Base-by-base conservation (phyloP, 495 filamentous ascomycete genomes). In the Podospora appendiculata region DNA sequence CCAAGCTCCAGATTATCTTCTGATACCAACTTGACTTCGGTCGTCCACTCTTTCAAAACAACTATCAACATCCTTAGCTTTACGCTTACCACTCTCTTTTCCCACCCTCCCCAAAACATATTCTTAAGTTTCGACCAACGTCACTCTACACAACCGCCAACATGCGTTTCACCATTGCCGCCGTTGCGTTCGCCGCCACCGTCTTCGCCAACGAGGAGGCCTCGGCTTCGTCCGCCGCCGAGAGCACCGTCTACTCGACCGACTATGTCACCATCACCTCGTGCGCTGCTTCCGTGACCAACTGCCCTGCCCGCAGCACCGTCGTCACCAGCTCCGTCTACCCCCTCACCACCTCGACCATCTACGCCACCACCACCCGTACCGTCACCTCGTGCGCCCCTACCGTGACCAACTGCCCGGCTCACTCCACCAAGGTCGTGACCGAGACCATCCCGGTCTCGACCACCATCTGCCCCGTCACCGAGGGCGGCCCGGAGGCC, bases 341-440 rank as follows among this genome's bases (percentile, higher is more conserved):
- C 63, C 61, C 68, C 51, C 41, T 64, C 45, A 69, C 65, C 45
- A 67, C 65, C 60, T 61, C 63, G 44, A 61, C 61, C 50, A 66
- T 79, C 72, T 80, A 75, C 73, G 59, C 67, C 67, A 83, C 78
- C 59, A 66, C 74, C 51, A 70, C 72, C 63, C 66, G 70, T 50
- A 82, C 79, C 69, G 69, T 84, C 72, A 82, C 75, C 68, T 74
- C 75, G 54, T 85, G 80, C 62, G 76, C 78, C 40, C 66, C 71
- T 50, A 82, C 79, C 69, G 69, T 84, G 72, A 82, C 75, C 68
- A 74, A 75, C 53, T 85, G 80, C 62, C 76, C 78, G 38, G 78
- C 78, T 32, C 56, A 72, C 51, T 80, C 76, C 6, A 67, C 66
- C 52, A 40, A 33, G 18, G 48, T 63, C 44, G 61, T 69, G 46